Base-by-base conservation (phyloP, 2,329 filamentous ascomycete species). In the Fusarium miscanthi region DNA sequence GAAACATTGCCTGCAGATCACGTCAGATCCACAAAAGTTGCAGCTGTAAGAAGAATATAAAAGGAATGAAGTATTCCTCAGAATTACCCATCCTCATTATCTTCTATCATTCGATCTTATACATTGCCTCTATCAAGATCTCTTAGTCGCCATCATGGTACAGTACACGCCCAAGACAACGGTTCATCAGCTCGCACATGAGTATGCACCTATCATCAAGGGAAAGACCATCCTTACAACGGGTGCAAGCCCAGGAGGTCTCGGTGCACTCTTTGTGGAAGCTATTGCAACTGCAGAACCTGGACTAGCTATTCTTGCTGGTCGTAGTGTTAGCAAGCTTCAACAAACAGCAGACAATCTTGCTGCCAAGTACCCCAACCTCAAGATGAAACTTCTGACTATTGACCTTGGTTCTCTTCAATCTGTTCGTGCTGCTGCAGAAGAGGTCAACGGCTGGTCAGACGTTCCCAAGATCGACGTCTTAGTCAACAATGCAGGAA, bases 221-320 rank as follows among this genome's bases (percentile, higher is more conserved):
- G 64, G 38, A 11, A 69, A 69, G 12, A 69, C 30, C 0, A 52
- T 69, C 21, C 64, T 69, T 4, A 69, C 64, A 1, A 69, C 66
- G 6, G 66, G 66, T 6, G 51, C 19, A 35, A 69, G 66, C 12
- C 64, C 40, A 8, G 40, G 64, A 3, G 64, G 66, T 10, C 66
- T 69, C 1, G 58, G 66, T 21, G 57, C 49, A 11, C 2, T 69
- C 1, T 69, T 69, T 2, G 25, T 58, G 0, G 64, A 69, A 25
- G 43, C 58, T 4, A 46, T 69, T 13, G 64, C 49, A 13, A 43
- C n/a, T 14, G 30, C 64, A 9, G 57, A 57, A 10, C 64, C 66
- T 5, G n/a, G 17, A 3, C 7, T 69, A 1, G 43, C 11, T 1
- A 58, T 69, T 12, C 40, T 69, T 9, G 66, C 64, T 4, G 66